Conservation (phyloP, 2,329 filamentous ascomycete genomes). For the Xylaria sp. region DNA sequence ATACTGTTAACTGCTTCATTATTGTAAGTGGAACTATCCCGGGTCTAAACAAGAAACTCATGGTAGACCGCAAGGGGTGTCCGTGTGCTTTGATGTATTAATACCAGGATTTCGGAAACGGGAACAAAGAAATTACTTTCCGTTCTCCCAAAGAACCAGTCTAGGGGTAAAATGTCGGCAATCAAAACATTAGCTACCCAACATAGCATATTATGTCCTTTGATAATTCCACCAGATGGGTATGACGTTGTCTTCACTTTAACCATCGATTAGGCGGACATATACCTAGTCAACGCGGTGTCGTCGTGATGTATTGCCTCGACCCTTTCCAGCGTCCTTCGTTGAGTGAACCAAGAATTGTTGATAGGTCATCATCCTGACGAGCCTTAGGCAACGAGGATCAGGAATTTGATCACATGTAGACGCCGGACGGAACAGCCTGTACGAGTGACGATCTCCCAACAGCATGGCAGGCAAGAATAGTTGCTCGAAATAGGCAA, state of each 20-base stretch:
- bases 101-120: neutral
- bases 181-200: neutral
- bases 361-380: neutral
- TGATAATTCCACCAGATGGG: neutral
- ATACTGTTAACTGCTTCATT: neutral
- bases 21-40: neutral
- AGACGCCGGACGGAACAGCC: slow-evolving; percentile 9
- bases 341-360: neutral
- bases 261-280: no score
- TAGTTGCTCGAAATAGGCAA: neutral
- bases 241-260: neutral
- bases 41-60: neutral
- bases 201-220: neutral
- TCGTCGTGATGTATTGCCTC: neutral
- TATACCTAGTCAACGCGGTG: neutral
- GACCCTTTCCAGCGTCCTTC: neutral
- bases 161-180: neutral
- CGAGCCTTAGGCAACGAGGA: neutral
- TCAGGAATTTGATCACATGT: neutral
- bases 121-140: slow-evolving; percentile 1
- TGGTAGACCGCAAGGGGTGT: neutral
- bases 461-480: neutral
- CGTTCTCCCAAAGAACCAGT: neutral
- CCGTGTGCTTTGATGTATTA: neutral
- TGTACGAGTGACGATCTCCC: neutral